These are phyloP conservation scores for Cryptosporidium parvum DNA, from an alignment of 169 alveolate genomes.

Conservation along the genomic window DNA sequence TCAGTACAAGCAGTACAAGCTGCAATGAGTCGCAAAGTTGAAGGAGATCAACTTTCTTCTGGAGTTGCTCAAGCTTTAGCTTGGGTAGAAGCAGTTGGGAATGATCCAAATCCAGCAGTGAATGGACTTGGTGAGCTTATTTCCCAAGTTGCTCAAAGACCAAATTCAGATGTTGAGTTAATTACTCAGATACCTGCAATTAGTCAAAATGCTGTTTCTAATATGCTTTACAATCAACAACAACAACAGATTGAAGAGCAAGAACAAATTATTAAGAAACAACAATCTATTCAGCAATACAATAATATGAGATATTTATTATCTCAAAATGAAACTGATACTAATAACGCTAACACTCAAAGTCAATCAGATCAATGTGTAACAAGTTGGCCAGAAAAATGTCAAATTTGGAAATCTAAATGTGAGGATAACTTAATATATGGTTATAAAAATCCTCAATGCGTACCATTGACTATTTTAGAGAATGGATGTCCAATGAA, in stretches of 20 bases:
- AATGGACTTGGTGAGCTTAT: conserved; percentile 73
- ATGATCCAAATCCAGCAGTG: conserved; percentile 75
- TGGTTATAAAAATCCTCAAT: conserved; percentile 54
- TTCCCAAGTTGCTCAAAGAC: conserved; percentile 76
- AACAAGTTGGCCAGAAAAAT: conserved; percentile 73
- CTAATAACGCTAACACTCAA: not conserved
- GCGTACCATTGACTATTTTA: conserved; percentile 39
- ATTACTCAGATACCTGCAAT: conserved; percentile 74
- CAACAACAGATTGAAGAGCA: conserved; percentile 50
- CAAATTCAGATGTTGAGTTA: conserved; percentile 63
- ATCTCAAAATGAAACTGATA: not conserved
- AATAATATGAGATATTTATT: conserved; percentile 14
- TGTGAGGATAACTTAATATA: conserved; percentile 67
- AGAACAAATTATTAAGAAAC: not conserved
- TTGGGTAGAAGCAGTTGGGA: conserved; percentile 75
- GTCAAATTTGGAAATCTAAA: conserved; percentile 72
- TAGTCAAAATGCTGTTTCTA: conserved; percentile 71
- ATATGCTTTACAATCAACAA: conserved; percentile 69
- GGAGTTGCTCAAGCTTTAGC: conserved; percentile 76
- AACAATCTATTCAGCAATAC: conserved; percentile 24
- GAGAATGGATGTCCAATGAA: conserved; percentile 74
- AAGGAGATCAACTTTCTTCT: conserved; percentile 70
- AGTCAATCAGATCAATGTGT: conserved; percentile 5
- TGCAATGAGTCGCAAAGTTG: conserved; percentile 65
- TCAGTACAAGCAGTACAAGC: conserved; percentile 76